These are phyloP conservation scores for Drechslerella stenobrocha DNA, from an alignment of 2,329 filamentous ascomycete species.

Conservation along the genomic window DNA sequence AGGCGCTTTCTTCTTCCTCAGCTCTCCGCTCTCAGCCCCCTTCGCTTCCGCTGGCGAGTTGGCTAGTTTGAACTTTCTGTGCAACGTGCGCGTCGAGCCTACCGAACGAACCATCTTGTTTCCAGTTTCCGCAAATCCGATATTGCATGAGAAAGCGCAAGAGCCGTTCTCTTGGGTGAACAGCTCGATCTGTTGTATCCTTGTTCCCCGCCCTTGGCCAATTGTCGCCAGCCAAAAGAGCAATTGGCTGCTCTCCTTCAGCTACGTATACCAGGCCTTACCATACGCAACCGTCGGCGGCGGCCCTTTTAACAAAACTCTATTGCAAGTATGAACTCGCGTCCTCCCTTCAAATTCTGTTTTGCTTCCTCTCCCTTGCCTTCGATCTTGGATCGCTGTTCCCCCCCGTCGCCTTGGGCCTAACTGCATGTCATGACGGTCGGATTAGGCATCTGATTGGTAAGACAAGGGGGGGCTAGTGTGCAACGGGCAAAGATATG, in stretches of 20 bases:
- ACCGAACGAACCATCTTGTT: too few species aligned
- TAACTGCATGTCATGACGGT: conserved; percentile 2
- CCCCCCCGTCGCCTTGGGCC: too few species aligned
- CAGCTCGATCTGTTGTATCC: too few species aligned
- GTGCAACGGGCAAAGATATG: conserved; percentile 35
- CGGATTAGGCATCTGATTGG: conserved; percentile 35
- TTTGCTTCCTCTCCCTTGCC: background rate
- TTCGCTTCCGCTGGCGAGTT: conserved; percentile 28
- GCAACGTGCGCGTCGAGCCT: background rate
- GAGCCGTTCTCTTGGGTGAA: too few species aligned
- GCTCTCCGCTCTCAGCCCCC: conserved; percentile 41
- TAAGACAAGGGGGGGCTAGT: conserved; percentile 30
- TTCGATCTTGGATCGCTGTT: conserved; percentile 2
- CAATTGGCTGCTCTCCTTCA: background rate
- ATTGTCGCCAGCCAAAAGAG: conserved; percentile 6
- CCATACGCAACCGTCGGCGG: background rate
- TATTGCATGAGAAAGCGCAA: too few species aligned
- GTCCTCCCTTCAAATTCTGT: background rate
- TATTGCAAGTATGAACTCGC: background rate
- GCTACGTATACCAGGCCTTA: background rate
- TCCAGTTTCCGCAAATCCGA: too few species aligned
- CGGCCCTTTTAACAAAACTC: too few species aligned
- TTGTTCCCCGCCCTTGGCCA: conserved; percentile 1
- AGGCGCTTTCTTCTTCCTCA: conserved; percentile 11
- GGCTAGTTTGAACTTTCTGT: conserved; percentile 6